Base-by-base conservation (phyloP, 1,284 basidiomycete genomes). In the Bondarzewia mesenterica region DNA sequence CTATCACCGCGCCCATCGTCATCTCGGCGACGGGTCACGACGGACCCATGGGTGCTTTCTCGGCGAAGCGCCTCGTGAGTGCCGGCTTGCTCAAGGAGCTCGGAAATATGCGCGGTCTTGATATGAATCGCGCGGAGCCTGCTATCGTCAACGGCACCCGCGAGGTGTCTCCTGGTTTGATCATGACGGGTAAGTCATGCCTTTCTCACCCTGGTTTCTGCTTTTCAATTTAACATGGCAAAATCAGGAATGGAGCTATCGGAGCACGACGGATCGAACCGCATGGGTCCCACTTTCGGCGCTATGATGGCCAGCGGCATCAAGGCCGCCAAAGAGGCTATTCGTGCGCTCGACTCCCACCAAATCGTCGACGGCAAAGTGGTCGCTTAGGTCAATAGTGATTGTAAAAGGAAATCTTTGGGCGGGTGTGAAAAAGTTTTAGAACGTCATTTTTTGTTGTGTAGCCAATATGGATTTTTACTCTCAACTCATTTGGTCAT, bases 11-110 rank as follows among this genome's bases (percentile, higher is more conserved):
- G 1, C 87, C 87, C 0, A 71, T 91, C n/a, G 69, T 89, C 55
- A 68, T 85, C 44, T 78, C 76, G 37, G 80, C 80, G 16, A 85
- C 82, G 27, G 80, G 85, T 12, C 85, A 89, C 62, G 88, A 90
- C 57, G 89, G 88, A 0, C 87, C 87, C 1, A 89, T 90, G 78
- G 89, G 89, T 38, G 89, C 88, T 2, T 92, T 91, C 69, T 83
- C 79, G 27, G 89, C 89, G 51, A 92, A 91, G 67, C 75, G 89
- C 32, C 74, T 92, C 50, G 86, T 87, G 48, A 85, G 81, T 54
- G 77, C 82, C 35, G 89, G 89, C 16, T 67, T 91, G 52, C 67
- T 85, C 58, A 82, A 83, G 63, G 81, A 86, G 63, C 73, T 91
- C 27, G 88, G 87, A 3, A 88, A 90, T 66, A 92, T 91, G 89